phyloP scores from a whole-genome alignment of 306 rosid genomes.

The Alnus glutinosa region DNA sequence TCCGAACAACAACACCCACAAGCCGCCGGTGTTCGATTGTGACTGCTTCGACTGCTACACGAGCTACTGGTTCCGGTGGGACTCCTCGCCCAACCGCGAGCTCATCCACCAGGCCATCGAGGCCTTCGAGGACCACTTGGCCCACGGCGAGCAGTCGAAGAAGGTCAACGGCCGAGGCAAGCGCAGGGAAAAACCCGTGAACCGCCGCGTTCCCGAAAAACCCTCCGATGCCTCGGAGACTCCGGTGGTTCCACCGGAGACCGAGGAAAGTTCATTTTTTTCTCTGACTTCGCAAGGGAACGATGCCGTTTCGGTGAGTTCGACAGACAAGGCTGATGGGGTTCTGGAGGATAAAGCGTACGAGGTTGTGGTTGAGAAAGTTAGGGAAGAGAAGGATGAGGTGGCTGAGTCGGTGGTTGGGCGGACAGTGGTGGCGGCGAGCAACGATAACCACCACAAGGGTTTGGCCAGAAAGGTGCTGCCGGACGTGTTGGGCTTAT shows the following conservation, averaged over 20 bases:
- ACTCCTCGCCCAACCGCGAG: conserved; percentile 58
- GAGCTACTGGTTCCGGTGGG: conserved; percentile 66
- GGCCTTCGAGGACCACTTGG: conserved; percentile 59
- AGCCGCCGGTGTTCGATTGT: conserved; percentile 49
- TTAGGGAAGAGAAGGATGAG: conserved; percentile 8
- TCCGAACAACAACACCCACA: conserved; percentile 14
- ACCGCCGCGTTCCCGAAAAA: conserved; percentile 24
- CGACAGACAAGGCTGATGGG: conserved; percentile 6
- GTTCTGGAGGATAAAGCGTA: conserved; percentile 7
- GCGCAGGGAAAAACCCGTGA: conserved; percentile 30
- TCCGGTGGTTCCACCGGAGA: background rate
- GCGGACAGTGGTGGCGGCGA: conserved; percentile 30
- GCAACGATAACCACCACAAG: conserved; percentile 42
- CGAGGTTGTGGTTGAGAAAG: background rate
- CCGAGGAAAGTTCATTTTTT: background rate
- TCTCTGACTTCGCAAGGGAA: background rate
- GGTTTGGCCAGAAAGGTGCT: conserved; percentile 68
- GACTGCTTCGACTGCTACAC: conserved; percentile 66
- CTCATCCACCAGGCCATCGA: conserved; percentile 65
- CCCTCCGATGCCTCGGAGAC: background rate
- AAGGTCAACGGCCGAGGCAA: conserved; percentile 37
- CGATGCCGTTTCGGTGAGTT: background rate
- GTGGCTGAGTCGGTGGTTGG: conserved; percentile 9
- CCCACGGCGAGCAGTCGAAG: conserved; percentile 45
- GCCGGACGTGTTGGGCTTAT: conserved; percentile 73